Conservation (phyloP, 768 basidiomycete genomes). For the Rhodosporidiobolus odoratus region DNA sequence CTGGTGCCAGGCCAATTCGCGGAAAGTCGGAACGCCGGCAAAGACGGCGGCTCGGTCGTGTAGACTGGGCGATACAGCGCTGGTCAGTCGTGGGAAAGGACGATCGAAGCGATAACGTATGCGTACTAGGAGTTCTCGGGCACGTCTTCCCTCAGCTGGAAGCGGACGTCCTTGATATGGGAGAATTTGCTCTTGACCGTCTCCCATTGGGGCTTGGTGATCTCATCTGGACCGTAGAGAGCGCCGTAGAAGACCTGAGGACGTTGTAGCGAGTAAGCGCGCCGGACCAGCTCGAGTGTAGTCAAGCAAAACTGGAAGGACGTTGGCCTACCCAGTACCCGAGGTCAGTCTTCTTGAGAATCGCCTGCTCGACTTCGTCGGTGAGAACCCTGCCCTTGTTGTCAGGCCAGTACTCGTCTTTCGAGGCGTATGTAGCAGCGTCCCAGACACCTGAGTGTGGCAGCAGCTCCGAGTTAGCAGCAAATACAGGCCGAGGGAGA, state of each 20-base stretch:
- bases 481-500: background rate
- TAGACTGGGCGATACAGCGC: background rate
- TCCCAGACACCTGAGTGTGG: conserved; percentile 14
- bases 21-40: conserved; percentile 33
- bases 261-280: background rate
- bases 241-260: conserved; percentile 20
- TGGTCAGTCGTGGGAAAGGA: too few relatives aligned
- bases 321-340: conserved; percentile 2
- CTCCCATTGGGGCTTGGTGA: conserved; percentile 14
- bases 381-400: background rate
- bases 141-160: conserved; percentile 9
- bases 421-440: conserved; percentile 9
- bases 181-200: conserved; percentile 12
- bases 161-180: conserved; percentile 25
- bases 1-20: conserved; percentile 35
- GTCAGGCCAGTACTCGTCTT: conserved; percentile 16
- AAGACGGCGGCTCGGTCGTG: conserved; percentile 30
- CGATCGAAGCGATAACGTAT: background rate
- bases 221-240: conserved; percentile 21
- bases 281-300: background rate
- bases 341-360: conserved; percentile 5
- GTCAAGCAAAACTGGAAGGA: background rate
- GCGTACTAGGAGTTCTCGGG: background rate
- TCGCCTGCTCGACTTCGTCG: conserved; percentile 13
- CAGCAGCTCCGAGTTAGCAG: background rate